Base-by-base conservation (phyloP, 352 stramenopile species). In the Globisporangium carolinianum region DNA sequence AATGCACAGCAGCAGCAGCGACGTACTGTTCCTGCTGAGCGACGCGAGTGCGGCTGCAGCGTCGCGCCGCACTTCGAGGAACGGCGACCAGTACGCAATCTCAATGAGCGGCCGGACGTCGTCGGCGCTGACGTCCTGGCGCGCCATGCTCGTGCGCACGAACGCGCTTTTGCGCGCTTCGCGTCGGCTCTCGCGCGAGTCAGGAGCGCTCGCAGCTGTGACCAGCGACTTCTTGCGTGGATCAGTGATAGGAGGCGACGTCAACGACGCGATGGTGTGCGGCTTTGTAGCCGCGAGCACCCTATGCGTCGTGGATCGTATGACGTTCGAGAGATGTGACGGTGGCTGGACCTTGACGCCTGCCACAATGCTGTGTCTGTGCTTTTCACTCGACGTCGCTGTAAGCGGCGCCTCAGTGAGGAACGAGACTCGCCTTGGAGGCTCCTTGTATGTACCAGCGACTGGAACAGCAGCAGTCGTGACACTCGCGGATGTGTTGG, bases 51-150 rank as follows among this genome's bases (percentile, higher is more conserved):
- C 85, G 5, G 85, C 77, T 9, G 85, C 85, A 2, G 81, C 79
- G 39, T 95, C 85, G 5, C 83, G 75, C 6, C 83, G 76, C 5
- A 95, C 83, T 66, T 95, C 85, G 37, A 87, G 55, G 47, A 91
- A 92, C 0, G 80, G 79, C 4, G 79, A 91, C 85, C 83, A 95
- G 72, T 93, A 95, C n/a, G 83, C 83, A 51, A 93, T 88, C 53
- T 93, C 85, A 43, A 95, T 83, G 43, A 95, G 61, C 15, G 85
- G 85, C 7, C 74, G 69, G 17, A 95, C 70, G 15, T 79, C 74
- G n/a, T 91, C 78, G 3, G 68, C 62, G 39, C 85, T 70, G 17
- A 91, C 79, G 54, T 91, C 80, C 51, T 79, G 73, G 7, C 80
- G 67, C 32, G 62, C 69, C 36, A 74, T 62, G 7, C 51, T 73